These are phyloP conservation scores for Nemania serpens DNA, from an alignment of 2,329 filamentous ascomycete species.

Conservation along the genomic window DNA sequence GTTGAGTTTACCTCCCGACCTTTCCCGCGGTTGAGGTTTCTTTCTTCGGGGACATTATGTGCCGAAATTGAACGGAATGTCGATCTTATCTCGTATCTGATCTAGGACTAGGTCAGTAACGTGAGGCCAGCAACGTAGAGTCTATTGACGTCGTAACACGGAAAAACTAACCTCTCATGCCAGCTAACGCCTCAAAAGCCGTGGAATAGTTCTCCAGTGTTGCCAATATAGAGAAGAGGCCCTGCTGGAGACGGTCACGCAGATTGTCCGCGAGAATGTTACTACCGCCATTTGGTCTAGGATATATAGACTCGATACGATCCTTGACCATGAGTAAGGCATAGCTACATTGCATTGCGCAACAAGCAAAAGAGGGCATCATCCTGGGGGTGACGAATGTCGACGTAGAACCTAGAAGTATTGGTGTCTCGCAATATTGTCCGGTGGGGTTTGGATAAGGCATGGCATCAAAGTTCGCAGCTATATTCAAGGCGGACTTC, in stretches of 20 bases:
- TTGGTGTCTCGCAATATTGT: conserved; percentile 41
- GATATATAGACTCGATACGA: conserved; percentile 47
- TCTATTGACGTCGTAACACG: background rate
- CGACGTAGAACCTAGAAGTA: conserved; percentile 45
- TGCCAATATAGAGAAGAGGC: conserved; percentile 47
- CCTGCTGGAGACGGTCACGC: conserved; percentile 47
- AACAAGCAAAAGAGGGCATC: conserved; percentile 52
- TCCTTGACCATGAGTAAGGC: conserved; percentile 50
- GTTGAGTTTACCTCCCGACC: background rate
- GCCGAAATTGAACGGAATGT: conserved; percentile 32
- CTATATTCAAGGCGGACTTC: conserved; percentile 54
- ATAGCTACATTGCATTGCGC: conserved; percentile 53
- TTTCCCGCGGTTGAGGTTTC: background rate
- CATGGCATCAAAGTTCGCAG: conserved; percentile 50
- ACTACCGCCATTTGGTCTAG: conserved; percentile 31
- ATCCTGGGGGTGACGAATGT: conserved; percentile 48
- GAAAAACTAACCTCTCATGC: conserved; percentile 48
- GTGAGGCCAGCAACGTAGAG: background rate
- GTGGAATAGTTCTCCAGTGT: conserved; percentile 51
- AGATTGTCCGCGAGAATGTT: conserved; percentile 43
- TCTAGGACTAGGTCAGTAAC: conserved; percentile 32
- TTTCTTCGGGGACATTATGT: background rate
- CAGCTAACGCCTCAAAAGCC: conserved; percentile 51
- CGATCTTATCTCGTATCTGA: conserved; percentile 41
- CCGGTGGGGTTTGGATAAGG: conserved; percentile 52